A percentile compares a stretch with the other conserved stretches of the same genome.
phyloP scores from a whole-genome alignment of 352 stramenopile genomes.

The Plasmopara halstedii region DNA sequence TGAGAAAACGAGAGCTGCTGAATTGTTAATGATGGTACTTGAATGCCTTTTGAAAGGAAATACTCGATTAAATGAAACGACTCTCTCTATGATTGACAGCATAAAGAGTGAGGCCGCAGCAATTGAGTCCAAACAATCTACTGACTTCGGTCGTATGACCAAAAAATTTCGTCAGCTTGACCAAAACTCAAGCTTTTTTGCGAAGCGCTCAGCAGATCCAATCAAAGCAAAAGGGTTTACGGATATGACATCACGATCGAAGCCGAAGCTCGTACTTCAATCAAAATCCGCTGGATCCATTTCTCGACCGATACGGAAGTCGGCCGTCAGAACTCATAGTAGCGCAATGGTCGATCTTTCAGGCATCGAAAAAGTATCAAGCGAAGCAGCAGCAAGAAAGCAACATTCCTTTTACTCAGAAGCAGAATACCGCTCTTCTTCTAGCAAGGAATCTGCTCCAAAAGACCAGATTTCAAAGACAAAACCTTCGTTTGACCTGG shows the following conservation, averaged over 20 bases:
- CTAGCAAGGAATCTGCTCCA: conserved; percentile 11
- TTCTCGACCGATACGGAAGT: conserved; percentile 48
- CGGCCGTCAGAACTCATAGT: conserved; percentile 42
- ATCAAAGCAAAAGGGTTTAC: conserved; percentile 6
- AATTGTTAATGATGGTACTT: conserved; percentile 63
- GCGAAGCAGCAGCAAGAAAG: conserved; percentile 46
- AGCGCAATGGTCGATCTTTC: conserved; percentile 36
- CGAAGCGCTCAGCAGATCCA: conserved; percentile 22
- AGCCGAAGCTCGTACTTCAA: conserved; percentile 12
- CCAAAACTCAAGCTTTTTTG: conserved; percentile 47
- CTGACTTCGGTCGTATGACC: conserved; percentile 52
- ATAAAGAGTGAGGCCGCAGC: conserved; percentile 36
- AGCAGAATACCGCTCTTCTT: conserved; percentile 34
- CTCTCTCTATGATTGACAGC: conserved; percentile 37
- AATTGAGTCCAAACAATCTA: conserved; percentile 61
- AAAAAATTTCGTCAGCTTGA: conserved; percentile 62
- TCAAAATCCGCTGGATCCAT: conserved; percentile 7
- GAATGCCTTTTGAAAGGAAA: conserved; percentile 40
- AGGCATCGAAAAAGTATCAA: conserved; percentile 31
- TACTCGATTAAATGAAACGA: conserved; percentile 44
- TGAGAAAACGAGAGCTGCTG: conserved; percentile 53
- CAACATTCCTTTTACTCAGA: conserved; percentile 73
- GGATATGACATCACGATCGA: conserved; percentile 20
- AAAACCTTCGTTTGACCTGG: conserved; percentile 51
- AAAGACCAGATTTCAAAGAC: conserved; percentile 17